Percentiles rank a stretch among this genome's conserved stretches.
phyloP scores from a whole-genome alignment of 371 early-diverging fungal species.

The Blakeslea trispora region DNA sequence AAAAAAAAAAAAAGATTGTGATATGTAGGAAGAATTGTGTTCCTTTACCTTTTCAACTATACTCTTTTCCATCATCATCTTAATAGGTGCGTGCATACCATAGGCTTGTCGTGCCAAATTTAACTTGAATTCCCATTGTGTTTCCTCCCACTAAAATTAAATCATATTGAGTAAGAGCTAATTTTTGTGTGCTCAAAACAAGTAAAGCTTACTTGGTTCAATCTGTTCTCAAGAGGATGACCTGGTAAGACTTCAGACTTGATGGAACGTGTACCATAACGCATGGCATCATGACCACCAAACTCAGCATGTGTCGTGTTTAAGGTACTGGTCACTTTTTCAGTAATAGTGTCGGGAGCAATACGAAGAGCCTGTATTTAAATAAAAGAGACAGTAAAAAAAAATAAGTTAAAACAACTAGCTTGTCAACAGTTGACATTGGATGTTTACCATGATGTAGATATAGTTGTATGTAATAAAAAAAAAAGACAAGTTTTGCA shows the following conservation, averaged over 20 bases:
- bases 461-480: background rate
- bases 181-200: too few relatives aligned
- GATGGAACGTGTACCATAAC: constrained; percentile 79
- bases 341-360: constrained; percentile 48
- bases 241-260: constrained; percentile 65
- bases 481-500: background rate
- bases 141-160: constrained; percentile 72
- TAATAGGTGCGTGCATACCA: constrained; percentile 90
- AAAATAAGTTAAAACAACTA: too few relatives aligned
- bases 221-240: constrained; percentile 82
- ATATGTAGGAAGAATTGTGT: too few relatives aligned
- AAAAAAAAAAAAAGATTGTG: too few relatives aligned
- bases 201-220: constrained; percentile 67
- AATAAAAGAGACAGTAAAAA: too few relatives aligned
- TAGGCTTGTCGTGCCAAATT: constrained; percentile 78
- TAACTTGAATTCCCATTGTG: constrained; percentile 79
- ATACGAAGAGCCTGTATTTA: constrained; percentile 37
- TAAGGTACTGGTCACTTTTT: constrained; percentile 45
- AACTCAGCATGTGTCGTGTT: constrained; percentile 65
- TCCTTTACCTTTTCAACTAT: constrained; percentile 67
- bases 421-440: too few relatives aligned
- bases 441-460: constrained; percentile 1
- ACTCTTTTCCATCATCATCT: constrained; percentile 86
- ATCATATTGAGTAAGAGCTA: too few relatives aligned
- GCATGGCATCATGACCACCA: constrained; percentile 85